Percentiles rank a stretch among this genome's conserved stretches.
These are phyloP conservation scores for Barnettozyma botsteinii DNA, from an alignment of 805 yeast species.

Conservation along the genomic window DNA sequence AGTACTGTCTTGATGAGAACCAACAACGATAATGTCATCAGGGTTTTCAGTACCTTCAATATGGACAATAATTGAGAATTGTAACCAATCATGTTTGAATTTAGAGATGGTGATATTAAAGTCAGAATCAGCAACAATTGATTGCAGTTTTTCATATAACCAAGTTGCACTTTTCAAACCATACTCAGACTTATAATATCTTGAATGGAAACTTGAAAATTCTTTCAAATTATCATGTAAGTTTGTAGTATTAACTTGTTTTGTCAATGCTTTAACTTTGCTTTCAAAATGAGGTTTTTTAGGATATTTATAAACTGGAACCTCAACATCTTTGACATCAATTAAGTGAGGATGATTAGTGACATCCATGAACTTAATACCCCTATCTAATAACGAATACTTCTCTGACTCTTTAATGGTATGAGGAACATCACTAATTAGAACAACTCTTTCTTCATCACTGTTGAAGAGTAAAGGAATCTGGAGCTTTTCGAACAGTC, in stretches of 20 bases:
- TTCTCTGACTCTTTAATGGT: slow-evolving; percentile 38
- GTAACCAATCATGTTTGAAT: slow-evolving; percentile 72
- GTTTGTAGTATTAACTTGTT: slow-evolving; percentile 38
- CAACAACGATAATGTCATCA: slow-evolving; percentile 58
- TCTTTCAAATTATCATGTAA: slow-evolving; percentile 51
- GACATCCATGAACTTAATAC: slow-evolving; percentile 58
- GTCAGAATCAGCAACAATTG: slow-evolving; percentile 25
- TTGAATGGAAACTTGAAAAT: slow-evolving; percentile 64
- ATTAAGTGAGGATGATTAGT: slow-evolving; percentile 36
- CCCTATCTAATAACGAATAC: slow-evolving; percentile 38
- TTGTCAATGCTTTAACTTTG: slow-evolving; percentile 36
- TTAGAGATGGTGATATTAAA: slow-evolving; percentile 39
- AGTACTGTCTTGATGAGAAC: slow-evolving; percentile 86
- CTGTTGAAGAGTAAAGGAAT: background rate
- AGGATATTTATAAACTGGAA: slow-evolving; percentile 47
- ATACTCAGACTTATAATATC: slow-evolving; percentile 68
- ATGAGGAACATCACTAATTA: slow-evolving; percentile 19
- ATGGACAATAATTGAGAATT: slow-evolving; percentile 65
- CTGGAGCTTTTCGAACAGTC: background rate
- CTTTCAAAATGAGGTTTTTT: slow-evolving; percentile 30
- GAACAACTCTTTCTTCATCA: slow-evolving; percentile 11
- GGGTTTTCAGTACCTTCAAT: slow-evolving; percentile 44
- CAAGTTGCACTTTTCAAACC: slow-evolving; percentile 71
- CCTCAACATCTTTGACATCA: slow-evolving; percentile 15
- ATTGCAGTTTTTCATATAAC: slow-evolving; percentile 46